A percentile compares a stretch with the other conserved stretches of the same genome.
phyloP scores from a whole-genome alignment of 192 early-diverging fungal genomes.

The Mortierella hygrophila region DNA sequence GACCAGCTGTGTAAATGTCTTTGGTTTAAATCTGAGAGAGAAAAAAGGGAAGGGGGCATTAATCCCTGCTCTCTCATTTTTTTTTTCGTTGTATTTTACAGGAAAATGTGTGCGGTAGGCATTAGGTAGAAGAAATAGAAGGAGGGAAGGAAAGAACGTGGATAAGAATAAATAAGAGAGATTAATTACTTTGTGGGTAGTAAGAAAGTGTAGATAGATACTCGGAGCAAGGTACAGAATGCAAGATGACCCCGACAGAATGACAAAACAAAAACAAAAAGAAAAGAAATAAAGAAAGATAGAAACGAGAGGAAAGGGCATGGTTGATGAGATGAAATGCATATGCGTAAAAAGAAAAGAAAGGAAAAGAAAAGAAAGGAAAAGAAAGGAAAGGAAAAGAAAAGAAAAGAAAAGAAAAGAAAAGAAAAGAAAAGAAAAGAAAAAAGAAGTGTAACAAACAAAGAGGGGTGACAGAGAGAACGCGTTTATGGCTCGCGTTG shows the following conservation, averaged over 20 bases:
- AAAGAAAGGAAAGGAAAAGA: background rate
- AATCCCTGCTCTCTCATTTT: background rate
- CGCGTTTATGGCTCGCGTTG: slow-evolving; percentile 21
- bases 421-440: background rate
- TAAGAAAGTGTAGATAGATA: background rate
- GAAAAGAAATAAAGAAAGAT: background rate
- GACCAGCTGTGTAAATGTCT: background rate
- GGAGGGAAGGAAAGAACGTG: background rate
- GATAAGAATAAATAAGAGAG: background rate
- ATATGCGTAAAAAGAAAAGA: background rate
- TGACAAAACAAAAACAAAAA: background rate
- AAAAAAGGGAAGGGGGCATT: background rate
- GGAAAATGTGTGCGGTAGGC: background rate
- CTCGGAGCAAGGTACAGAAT: background rate
- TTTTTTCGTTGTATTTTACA: slow-evolving; percentile 1
- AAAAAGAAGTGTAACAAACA: background rate
- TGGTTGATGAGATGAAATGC: background rate
- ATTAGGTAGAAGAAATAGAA: background rate
- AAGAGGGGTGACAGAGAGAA: background rate
- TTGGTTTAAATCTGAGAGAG: no score
- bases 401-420: background rate
- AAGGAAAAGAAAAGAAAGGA: background rate
- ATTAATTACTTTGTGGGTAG: background rate
- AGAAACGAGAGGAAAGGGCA: background rate
- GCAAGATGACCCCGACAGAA: background rate